Percentiles rank a stretch among this genome's conserved stretches.
These are phyloP conservation scores for Phytophthora lateralis DNA, from an alignment of 352 stramenopile species.

Conservation along the genomic window DNA sequence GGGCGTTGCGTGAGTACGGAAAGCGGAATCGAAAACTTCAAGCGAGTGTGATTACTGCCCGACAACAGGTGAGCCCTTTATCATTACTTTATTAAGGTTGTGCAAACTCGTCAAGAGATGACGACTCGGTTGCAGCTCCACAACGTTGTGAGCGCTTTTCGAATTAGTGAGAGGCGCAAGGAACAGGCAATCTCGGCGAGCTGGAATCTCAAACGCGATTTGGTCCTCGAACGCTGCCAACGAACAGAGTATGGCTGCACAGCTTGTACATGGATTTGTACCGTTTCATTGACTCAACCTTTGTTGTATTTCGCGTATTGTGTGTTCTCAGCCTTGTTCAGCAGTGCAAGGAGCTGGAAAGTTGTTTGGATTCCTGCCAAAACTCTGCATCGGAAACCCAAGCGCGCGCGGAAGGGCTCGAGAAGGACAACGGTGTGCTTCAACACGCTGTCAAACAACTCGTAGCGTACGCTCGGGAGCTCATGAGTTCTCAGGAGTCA, in stretches of 20 bases:
- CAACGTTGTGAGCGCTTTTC: conserved; percentile 38
- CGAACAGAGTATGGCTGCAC: conserved; percentile 50
- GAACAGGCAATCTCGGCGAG: conserved; percentile 36
- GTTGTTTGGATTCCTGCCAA: conserved; percentile 54
- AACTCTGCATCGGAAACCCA: conserved; percentile 37
- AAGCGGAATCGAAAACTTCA: conserved; percentile 59
- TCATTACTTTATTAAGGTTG: neutral
- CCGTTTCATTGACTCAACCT: neutral
- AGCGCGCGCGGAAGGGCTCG: conserved; percentile 39
- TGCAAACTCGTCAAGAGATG: neutral
- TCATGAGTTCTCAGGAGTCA: conserved; percentile 49
- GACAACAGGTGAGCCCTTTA: conserved; percentile 37
- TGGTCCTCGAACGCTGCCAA: conserved; percentile 64
- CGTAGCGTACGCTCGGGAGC: conserved; percentile 55
- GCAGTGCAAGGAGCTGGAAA: conserved; percentile 57
- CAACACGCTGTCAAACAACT: conserved; percentile 57
- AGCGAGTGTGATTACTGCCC: conserved; percentile 40
- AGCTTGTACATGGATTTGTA: neutral
- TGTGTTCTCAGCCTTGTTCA: conserved; percentile 44
- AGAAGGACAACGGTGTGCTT: conserved; percentile 58
- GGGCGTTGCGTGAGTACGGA: conserved; percentile 57
- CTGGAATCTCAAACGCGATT: conserved; percentile 48
- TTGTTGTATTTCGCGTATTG: neutral
- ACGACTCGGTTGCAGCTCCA: conserved; percentile 30
- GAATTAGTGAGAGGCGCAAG: conserved; percentile 49